Conservation (phyloP, 2,329 filamentous ascomycete genomes). For the Alternaria dauci region DNA sequence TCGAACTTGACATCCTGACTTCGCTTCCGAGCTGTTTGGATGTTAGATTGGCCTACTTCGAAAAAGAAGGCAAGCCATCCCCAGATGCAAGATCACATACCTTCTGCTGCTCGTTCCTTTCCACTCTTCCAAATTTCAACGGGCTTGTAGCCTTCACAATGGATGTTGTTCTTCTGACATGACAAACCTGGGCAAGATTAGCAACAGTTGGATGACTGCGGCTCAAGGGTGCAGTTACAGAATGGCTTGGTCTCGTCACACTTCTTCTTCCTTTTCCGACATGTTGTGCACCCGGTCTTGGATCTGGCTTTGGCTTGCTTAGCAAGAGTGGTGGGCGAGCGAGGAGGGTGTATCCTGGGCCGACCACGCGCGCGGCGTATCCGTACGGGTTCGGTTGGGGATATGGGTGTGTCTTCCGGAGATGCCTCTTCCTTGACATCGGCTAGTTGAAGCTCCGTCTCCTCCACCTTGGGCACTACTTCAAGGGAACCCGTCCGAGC, state of each 20-base stretch:
- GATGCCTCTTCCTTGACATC: constrained; percentile 48
- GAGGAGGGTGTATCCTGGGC: constrained; percentile 80
- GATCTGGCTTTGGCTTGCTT: constrained; percentile 79
- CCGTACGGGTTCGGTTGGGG: constrained; percentile 48
- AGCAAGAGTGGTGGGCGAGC: constrained; percentile 64
- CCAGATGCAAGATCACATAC: constrained; percentile 37
- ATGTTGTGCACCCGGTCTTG: constrained; percentile 67
- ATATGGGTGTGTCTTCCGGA: constrained; percentile 43
- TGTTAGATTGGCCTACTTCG: constrained; percentile 24
- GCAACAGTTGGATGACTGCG: constrained; percentile 7
- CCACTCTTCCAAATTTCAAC: constrained; percentile 89
- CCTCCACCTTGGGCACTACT: constrained; percentile 63
- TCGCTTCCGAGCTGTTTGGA: constrained; percentile 42
- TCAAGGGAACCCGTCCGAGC: constrained; percentile 43
- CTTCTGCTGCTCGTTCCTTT: constrained; percentile 75
- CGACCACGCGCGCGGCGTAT: constrained; percentile 68
- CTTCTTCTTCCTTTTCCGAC: constrained; percentile 68
- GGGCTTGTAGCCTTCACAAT: constrained; percentile 89
- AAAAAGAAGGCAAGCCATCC: neutral
- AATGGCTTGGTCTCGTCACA: constrained; percentile 61
- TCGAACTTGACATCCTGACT: constrained; percentile 53
- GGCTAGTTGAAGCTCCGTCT: constrained; percentile 57
- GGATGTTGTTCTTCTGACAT: constrained; percentile 91
- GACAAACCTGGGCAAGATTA: constrained; percentile 70
- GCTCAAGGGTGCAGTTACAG: constrained; percentile 43